These are phyloP conservation scores for Alternaria alternata DNA, from an alignment of 2,329 filamentous ascomycete species.

Conservation along the genomic window DNA sequence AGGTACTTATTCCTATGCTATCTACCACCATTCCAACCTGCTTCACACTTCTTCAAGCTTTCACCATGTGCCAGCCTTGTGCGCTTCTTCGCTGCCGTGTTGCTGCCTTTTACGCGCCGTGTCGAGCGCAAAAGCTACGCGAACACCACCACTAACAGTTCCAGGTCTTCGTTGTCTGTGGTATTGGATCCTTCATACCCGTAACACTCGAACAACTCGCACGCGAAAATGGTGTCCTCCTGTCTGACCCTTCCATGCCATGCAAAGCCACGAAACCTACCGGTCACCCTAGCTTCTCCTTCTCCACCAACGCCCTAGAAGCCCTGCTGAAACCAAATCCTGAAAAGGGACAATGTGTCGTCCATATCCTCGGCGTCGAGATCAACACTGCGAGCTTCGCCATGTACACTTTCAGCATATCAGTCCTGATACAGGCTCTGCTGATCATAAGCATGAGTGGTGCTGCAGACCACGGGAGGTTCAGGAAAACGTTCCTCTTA, in stretches of 20 bases:
- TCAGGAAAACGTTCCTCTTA: slow-evolving; percentile 86
- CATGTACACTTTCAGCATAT: slow-evolving; percentile 97
- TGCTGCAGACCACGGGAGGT: slow-evolving; percentile 88
- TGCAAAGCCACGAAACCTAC: slow-evolving; percentile 72
- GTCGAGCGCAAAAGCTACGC: neutral
- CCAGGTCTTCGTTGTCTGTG: slow-evolving; percentile 88
- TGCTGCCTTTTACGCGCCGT: neutral
- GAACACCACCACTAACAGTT: slow-evolving; percentile 9
- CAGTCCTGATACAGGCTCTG: slow-evolving; percentile 86
- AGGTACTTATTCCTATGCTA: slow-evolving; percentile 54
- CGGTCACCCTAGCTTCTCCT: slow-evolving; percentile 36
- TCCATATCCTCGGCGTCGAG: slow-evolving; percentile 81
- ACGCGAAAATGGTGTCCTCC: slow-evolving; percentile 86
- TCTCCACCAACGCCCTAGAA: slow-evolving; percentile 25
- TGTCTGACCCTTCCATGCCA: slow-evolving; percentile 77
- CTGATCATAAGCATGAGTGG: slow-evolving; percentile 96
- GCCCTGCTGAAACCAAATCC: slow-evolving; percentile 32
- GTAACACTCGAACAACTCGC: slow-evolving; percentile 94
- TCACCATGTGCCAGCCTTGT: neutral
- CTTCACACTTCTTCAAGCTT: neutral
- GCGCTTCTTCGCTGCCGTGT: neutral
- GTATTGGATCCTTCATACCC: slow-evolving; percentile 85
- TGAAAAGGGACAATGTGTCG: slow-evolving; percentile 72
- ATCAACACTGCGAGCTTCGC: slow-evolving; percentile 97
- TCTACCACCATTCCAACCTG: neutral